Evolutionary conservation across 2,329 filamentous ascomycete species (phyloP).

Genomic region (Arthrinium puccinioides): DNA sequence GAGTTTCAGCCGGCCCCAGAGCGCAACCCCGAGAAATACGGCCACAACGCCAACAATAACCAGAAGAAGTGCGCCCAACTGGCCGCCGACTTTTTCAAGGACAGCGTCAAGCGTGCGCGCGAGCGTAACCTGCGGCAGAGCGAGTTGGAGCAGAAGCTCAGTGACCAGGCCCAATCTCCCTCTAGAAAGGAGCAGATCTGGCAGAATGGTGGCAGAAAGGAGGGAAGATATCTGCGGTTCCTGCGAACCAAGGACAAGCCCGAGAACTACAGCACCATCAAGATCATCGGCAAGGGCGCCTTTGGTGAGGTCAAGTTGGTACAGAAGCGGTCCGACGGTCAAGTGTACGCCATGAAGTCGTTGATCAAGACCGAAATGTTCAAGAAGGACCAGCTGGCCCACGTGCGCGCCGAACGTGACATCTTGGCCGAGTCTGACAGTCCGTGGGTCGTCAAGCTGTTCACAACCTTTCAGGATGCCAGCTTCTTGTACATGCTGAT

Average conservation of each 20-base stretch:
- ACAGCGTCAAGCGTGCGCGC: constrained; percentile 91
- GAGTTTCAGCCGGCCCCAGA: constrained; percentile 76
- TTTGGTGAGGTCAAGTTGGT: constrained; percentile 98
- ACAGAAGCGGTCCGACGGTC: constrained; percentile 90
- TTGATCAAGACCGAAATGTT: constrained; percentile 99
- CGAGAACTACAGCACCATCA: constrained; percentile 91
- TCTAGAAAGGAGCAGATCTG: constrained; percentile 77
- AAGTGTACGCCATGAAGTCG: constrained; percentile 97
- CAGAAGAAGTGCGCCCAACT: constrained; percentile 63
- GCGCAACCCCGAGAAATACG: constrained; percentile 77
- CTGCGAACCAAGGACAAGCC: constrained; percentile 88
- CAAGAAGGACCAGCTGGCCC: constrained; percentile 95
- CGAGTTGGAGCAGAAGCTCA: constrained; percentile 81
- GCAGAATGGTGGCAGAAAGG: constrained; percentile 76
- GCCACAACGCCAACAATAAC: constrained; percentile 57
- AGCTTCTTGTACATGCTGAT: constrained; percentile 98
- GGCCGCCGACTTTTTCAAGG: constrained; percentile 93
- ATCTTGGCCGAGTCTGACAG: constrained; percentile 99
- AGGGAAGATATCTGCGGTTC: constrained; percentile 90
- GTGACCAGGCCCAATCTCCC: constrained; percentile 67
- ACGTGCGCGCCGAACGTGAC: constrained; percentile 95
- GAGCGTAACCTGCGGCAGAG: constrained; percentile 93
- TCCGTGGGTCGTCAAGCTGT: constrained; percentile 97
- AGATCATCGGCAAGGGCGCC: constrained; percentile 97
- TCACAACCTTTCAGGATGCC: constrained; percentile 93